Percentiles rank a stretch among this genome's conserved stretches.
Evolutionary conservation across 345 rosid species (phyloP).

Genomic region (Populus davidiana): DNA sequence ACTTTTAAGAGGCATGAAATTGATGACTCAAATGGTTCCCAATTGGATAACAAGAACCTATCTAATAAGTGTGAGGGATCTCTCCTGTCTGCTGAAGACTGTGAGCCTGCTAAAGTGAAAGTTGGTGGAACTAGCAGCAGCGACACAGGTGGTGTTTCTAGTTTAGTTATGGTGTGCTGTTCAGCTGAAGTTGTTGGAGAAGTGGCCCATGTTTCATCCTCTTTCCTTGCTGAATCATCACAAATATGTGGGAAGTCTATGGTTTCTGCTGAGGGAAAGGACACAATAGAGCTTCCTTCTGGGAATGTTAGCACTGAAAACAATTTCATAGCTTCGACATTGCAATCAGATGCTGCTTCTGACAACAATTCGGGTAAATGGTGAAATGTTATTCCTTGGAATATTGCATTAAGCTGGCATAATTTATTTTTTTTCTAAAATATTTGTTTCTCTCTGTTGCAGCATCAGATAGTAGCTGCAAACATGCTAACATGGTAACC

Average conservation of each 20-base stretch:
- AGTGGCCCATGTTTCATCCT: conserved; percentile 16
- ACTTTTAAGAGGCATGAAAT: conserved; percentile 19
- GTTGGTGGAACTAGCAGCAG: conserved; percentile 19
- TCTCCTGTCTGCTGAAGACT: conserved; percentile 23
- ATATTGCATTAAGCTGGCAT: background rate
- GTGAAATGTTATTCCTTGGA: conserved; percentile 11
- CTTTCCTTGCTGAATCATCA: conserved; percentile 17
- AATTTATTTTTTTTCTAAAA: background rate
- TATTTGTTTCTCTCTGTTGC: background rate
- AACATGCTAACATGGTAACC: conserved; percentile 9
- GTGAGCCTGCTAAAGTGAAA: conserved; percentile 22
- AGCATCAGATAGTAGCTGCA: background rate
- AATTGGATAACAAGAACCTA: conserved; percentile 13
- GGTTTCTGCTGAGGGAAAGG: conserved; percentile 21
- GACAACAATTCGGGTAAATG: conserved; percentile 41
- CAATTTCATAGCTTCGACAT: conserved; percentile 30
- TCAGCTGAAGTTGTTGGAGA: conserved; percentile 19
- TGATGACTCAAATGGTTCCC: conserved; percentile 21
- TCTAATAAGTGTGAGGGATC: conserved; percentile 28
- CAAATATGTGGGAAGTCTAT: conserved; percentile 19
- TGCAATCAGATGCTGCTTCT: conserved; percentile 32
- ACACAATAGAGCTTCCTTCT: conserved; percentile 32
- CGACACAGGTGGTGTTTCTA: conserved; percentile 17
- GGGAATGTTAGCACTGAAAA: conserved; percentile 23
- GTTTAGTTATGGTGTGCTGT: conserved; percentile 15